phyloP scores from a whole-genome alignment of 371 early-diverging fungal genomes.

The Rhizopus stolonifer region DNA sequence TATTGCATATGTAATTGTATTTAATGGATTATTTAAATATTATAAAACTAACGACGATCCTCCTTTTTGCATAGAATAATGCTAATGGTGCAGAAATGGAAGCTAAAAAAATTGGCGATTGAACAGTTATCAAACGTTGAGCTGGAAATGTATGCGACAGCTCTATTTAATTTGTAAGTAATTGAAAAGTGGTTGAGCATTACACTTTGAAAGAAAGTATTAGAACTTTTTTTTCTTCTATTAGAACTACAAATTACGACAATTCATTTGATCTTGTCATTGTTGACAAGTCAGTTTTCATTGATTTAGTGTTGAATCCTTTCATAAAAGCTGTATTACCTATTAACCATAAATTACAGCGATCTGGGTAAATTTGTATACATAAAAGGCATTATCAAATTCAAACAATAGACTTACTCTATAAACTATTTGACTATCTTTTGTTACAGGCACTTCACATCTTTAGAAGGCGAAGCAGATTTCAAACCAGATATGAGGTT shows the following conservation, averaged over 20 bases:
- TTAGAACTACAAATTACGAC: constrained; percentile 6
- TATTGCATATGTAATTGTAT: constrained; percentile 23
- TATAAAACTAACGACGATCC: constrained; percentile 13
- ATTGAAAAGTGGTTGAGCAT: not conserved
- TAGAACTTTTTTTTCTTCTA: constrained; percentile 2
- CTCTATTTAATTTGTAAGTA: constrained; percentile 16
- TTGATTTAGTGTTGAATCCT: constrained; percentile 12
- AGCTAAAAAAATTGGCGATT: constrained; percentile 17
- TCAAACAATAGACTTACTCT: constrained; percentile 5
- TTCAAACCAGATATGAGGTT: constrained; percentile 8
- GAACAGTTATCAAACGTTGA: constrained; percentile 12
- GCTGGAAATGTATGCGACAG: constrained; percentile 11
- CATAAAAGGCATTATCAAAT: constrained; percentile 1
- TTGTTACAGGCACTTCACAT: constrained; percentile 9
- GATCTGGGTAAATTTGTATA: constrained; percentile 9
- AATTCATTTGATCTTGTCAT: constrained; percentile 6
- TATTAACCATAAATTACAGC: constrained; percentile 5
- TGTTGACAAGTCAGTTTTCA: constrained; percentile 10
- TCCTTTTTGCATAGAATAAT: constrained; percentile 12
- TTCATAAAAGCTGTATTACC: constrained; percentile 14
- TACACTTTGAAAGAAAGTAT: constrained; percentile 7
- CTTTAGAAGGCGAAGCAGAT: constrained; percentile 5
- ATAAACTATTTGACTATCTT: constrained; percentile 3
- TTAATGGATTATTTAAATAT: constrained; percentile 19
- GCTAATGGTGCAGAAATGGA: constrained; percentile 9